A percentile compares a stretch with the other conserved stretches of the same genome.
Evolutionary conservation across 2,329 filamentous ascomycete species (phyloP).

Genomic region (Cordyceps militaris): DNA sequence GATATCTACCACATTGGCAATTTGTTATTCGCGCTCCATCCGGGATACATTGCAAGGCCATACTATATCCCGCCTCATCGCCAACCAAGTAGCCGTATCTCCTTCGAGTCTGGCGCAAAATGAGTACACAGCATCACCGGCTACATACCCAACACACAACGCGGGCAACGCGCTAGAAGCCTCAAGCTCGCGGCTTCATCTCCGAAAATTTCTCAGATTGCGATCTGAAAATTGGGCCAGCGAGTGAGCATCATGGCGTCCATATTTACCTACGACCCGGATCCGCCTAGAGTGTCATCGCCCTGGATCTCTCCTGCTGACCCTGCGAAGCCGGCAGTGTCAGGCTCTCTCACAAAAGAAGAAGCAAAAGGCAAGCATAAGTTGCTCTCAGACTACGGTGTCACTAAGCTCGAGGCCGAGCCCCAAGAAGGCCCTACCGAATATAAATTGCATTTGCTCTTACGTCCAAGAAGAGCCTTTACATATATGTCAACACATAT

Average conservation of each 20-base stretch:
- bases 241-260: conserved; percentile 66
- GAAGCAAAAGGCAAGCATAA: conserved; percentile 22
- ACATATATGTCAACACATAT: conserved; percentile 57
- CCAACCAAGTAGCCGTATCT: not conserved
- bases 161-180: not conserved
- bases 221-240: not conserved
- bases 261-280: conserved; percentile 89
- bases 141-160: not conserved
- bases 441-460: conserved; percentile 88
- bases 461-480: conserved; percentile 71
- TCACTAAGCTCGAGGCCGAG: conserved; percentile 77
- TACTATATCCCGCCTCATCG: not conserved
- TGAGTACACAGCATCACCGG: not conserved
- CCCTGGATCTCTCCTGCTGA: conserved; percentile 69
- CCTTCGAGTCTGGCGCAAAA: not conserved
- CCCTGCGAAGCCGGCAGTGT: conserved; percentile 13
- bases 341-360: not conserved
- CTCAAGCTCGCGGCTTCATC: not conserved
- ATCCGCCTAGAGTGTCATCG: conserved; percentile 80
- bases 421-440: conserved; percentile 92
- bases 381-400: conserved; percentile 53
- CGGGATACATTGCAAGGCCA: not conserved
- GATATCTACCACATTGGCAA: not conserved
- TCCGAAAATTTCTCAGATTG: not conserved
- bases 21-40: not conserved